Conservation (phyloP, 208 protist species). For the Vickermania ingenoplastis region DNA sequence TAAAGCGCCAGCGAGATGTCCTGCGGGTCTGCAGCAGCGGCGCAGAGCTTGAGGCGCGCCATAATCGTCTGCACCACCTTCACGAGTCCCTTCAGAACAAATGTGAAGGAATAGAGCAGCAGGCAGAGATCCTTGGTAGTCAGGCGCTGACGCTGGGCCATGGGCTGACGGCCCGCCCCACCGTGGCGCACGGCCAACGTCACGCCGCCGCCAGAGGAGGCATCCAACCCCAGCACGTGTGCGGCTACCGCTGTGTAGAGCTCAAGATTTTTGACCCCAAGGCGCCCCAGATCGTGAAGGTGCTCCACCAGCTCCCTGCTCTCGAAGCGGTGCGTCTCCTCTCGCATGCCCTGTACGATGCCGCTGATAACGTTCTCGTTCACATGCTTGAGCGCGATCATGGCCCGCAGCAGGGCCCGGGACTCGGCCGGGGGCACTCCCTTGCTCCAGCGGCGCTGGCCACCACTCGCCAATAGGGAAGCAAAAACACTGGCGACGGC, state of each 20-base stretch:
- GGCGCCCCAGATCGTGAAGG: slow-evolving; percentile 36
- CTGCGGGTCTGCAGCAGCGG: slow-evolving; percentile 27
- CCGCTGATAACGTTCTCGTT: slow-evolving; percentile 35
- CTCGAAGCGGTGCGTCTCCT: slow-evolving; percentile 28
- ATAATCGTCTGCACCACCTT: slow-evolving; percentile 74
- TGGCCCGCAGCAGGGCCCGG: slow-evolving; percentile 31
- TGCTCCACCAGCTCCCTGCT: slow-evolving; percentile 36
- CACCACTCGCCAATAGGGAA: slow-evolving; percentile 17
- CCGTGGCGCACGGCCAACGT: neutral
- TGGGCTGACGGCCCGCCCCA: neutral
- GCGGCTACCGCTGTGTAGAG: slow-evolving; percentile 52
- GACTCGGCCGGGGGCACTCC: slow-evolving; percentile 38
- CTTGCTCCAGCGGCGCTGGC: slow-evolving; percentile 31
- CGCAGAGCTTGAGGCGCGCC: slow-evolving; percentile 59
- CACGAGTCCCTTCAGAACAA: slow-evolving; percentile 68
- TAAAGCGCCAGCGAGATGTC: slow-evolving; percentile 70
- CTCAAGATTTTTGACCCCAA: slow-evolving; percentile 69
- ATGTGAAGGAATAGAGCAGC: slow-evolving; percentile 77
- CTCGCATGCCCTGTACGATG: slow-evolving; percentile 45
- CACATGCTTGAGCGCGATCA: slow-evolving; percentile 28
- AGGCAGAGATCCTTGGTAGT: slow-evolving; percentile 67
- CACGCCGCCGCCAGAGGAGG: neutral
- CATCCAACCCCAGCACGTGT: slow-evolving; percentile 37
- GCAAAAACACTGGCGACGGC: slow-evolving; percentile 30
- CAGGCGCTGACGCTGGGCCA: slow-evolving; percentile 16